Evolutionary conservation across 305 asterid genomes (phyloP), one percentile per base, ranked within the genome.

Genomic region (Fraxinus albicans): DNA sequence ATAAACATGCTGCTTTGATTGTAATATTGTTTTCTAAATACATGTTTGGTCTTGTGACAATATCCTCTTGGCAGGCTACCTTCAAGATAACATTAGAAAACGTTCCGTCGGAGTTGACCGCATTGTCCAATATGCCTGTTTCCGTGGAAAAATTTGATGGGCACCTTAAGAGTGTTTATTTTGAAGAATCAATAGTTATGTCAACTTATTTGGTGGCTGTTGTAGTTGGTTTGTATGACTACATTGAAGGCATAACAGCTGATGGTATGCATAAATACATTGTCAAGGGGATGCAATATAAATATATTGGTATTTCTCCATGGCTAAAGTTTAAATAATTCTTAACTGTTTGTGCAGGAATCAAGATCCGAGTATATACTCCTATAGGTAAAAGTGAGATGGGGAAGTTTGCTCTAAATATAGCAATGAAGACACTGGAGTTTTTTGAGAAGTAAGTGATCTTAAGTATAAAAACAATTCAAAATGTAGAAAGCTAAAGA

Each of bases 51-150:
- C 50, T 34, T 35, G 10, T 34, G 36, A 36, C 36, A 38, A 73
- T 77, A 8, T 50, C 53, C 35, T 70, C 38, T 29, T 63, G 36
- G 44, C 86, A 86, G 88, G 91, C 88, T 4, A 88, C 87, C 75
- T 86, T 88, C 77, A 85, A 86, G 79, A 86, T 88, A 80, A 81
- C 87, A 67, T 17, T 88, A 76, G 85, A 85, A 63, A 82, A 79
- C 81, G 78, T 88, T 75, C 89, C 91, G 35, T 80, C 84, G 1
- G 85, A 88, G 72, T 70, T 88, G 83, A 84, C 85, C 29, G 84
- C 91, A 75, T 63, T 88, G 80, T 88, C 91, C n/a, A 88, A 87
- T 42, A 88, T 86, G 91, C 91, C 91, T 6, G 74, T 88, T 67
- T 60, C 70, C 25, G 82, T 80, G 73, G 91, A 88, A 78, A 80